A percentile compares a stretch with the other conserved stretches of the same genome.
phyloP scores from a whole-genome alignment of 192 early-diverging fungal genomes.

The Podila clonocystis region DNA sequence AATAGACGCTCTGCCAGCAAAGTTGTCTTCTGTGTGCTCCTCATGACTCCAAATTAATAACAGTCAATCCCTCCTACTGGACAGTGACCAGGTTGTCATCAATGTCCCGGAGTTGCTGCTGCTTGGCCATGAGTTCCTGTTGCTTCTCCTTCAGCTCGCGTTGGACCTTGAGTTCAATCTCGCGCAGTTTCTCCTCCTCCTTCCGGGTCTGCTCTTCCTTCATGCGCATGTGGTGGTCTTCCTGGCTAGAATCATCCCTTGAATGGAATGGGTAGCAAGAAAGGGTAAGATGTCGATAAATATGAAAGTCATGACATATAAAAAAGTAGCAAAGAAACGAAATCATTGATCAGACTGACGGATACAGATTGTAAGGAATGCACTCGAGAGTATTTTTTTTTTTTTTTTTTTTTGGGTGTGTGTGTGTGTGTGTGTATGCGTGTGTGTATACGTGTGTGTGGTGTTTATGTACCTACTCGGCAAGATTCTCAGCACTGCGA shows the following conservation, averaged over 20 bases:
- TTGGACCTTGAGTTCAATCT: slow-evolving; percentile 63
- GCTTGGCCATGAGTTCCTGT: slow-evolving; percentile 64
- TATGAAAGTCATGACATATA: background rate
- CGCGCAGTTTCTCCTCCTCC: slow-evolving; percentile 65
- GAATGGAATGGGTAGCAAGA: background rate
- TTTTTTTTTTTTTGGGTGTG: background rate
- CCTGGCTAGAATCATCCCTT: slow-evolving; percentile 20
- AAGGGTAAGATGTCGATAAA: background rate
- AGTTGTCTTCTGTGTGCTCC: no score
- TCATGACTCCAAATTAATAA: background rate
- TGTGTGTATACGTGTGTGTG: background rate
- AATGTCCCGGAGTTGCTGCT: slow-evolving; percentile 61
- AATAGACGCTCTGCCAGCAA: slow-evolving; percentile 2
- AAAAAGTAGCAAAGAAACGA: background rate
- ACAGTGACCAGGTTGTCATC: slow-evolving; percentile 58
- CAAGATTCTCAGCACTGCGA: slow-evolving; percentile 35
- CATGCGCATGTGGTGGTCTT: slow-evolving; percentile 50
- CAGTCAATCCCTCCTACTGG: slow-evolving; percentile 22
- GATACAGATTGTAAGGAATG: background rate
- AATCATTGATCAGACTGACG: background rate
- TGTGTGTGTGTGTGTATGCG: background rate
- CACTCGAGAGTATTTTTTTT: background rate
- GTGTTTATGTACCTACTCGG: slow-evolving; percentile 49
- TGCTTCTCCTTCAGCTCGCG: slow-evolving; percentile 66
- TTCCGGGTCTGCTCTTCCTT: slow-evolving; percentile 65